Conservation (phyloP, 1,139 yeast genomes). For the Kodamaea alishanica region DNA sequence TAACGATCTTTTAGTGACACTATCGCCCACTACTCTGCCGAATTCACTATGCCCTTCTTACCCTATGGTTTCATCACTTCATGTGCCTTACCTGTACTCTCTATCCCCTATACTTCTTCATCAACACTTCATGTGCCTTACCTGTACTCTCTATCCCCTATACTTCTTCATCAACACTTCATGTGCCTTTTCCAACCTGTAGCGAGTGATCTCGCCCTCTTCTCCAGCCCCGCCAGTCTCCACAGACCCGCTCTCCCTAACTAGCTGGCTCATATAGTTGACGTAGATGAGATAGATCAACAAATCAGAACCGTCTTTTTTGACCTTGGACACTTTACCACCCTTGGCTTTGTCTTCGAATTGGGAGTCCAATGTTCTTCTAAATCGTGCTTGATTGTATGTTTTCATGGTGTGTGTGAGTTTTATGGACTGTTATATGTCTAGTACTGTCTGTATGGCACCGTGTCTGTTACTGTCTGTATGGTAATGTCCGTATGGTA, state of each 20-base stretch:
- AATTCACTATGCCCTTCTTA: no score
- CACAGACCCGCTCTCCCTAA: conserved; percentile 33
- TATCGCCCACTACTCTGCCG: no score
- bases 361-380: conserved; percentile 19
- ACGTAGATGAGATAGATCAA: conserved; percentile 48
- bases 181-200: conserved; percentile 20
- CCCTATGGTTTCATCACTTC: no score
- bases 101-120: conserved; percentile 31
- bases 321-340: conserved; percentile 15
- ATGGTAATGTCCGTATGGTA: no score
- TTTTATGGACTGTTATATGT: no score
- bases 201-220: conserved; percentile 17
- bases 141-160: no score
- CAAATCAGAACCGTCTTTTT: conserved; percentile 41
- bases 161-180: conserved; percentile 24
- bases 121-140: no score
- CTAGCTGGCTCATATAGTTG: conserved; percentile 41
- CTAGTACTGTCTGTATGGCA: no score
- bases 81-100: no score
- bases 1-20: no score
- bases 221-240: conserved; percentile 32
- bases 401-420: conserved; percentile 16
- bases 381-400: conserved; percentile 20
- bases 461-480: no score
- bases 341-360: conserved; percentile 1